Percentiles rank a stretch among this genome's conserved stretches.
These are phyloP conservation scores for Colletotrichum horii DNA, from an alignment of 2,329 filamentous ascomycete genomes.

Conservation along the genomic window DNA sequence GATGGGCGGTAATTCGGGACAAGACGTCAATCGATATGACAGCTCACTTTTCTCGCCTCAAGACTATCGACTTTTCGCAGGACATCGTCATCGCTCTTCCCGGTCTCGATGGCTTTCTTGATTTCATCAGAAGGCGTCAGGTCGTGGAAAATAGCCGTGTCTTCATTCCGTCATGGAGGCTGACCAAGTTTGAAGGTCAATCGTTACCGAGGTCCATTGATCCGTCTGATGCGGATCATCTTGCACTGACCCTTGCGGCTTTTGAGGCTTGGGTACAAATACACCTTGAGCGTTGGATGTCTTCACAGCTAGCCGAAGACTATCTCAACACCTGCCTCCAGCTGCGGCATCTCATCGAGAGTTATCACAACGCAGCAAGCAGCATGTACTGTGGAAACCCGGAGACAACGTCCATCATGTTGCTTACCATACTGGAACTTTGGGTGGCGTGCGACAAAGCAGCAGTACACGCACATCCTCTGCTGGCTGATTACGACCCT, in stretches of 20 bases:
- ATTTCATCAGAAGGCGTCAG: not conserved
- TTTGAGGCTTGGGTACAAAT: no score
- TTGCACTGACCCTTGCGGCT: no score
- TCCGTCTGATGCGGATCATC: no score
- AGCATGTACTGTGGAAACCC: conserved; percentile 44
- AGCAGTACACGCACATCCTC: conserved; percentile 35
- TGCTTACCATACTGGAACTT: conserved; percentile 60
- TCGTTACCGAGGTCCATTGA: no score
- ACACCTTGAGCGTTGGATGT: no score
- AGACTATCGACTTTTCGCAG: conserved; percentile 11
- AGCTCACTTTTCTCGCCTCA: not conserved
- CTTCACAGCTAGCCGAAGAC: no score
- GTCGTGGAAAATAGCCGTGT: not conserved
- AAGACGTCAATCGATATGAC: no score
- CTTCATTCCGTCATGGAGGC: no score
- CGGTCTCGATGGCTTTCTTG: not conserved
- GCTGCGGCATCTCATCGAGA: conserved; percentile 33
- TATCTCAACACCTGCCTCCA: conserved; percentile 26
- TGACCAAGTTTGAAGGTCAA: no score
- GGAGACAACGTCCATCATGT: conserved; percentile 56
- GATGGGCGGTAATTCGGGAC: not conserved
- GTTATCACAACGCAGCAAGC: conserved; percentile 36
- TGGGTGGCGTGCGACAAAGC: conserved; percentile 63
- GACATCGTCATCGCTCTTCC: conserved; percentile 18
- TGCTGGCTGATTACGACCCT: conserved; percentile 52